A percentile compares a stretch with the other conserved stretches of the same genome.
Conservation (phyloP, 2,329 filamentous ascomycete genomes). For the Clarireedia sp. region DNA sequence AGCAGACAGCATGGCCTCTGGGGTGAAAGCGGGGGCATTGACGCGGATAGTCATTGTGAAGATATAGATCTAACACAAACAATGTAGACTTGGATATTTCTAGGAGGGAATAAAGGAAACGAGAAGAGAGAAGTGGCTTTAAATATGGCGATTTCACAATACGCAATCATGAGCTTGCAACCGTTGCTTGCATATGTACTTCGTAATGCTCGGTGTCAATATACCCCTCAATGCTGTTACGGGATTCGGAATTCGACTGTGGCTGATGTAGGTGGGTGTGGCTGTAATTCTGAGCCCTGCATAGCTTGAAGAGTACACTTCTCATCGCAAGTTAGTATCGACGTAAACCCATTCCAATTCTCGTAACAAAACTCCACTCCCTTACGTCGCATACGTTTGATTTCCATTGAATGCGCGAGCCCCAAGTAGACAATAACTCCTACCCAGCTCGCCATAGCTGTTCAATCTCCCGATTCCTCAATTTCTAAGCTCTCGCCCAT, state of each 20-base stretch:
- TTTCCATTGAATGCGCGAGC: neutral
- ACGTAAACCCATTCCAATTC: neutral
- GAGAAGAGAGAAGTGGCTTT: too few species aligned
- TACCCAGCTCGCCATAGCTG: neutral
- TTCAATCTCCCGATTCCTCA: neutral
- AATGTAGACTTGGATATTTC: neutral
- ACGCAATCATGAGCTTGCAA: neutral
- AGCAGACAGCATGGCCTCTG: slow-evolving; percentile 68
- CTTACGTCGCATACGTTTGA: neutral
- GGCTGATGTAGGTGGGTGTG: neutral
- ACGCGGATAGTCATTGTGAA: slow-evolving; percentile 61
- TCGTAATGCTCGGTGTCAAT: too few species aligned
- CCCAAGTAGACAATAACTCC: too few species aligned
- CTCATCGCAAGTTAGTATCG: neutral
- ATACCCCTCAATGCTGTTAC: too few species aligned
- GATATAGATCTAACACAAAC: neutral
- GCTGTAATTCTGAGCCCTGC: neutral
- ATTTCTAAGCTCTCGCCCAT: neutral
- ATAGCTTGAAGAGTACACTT: neutral
- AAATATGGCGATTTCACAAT: neutral
- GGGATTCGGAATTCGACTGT: neutral
- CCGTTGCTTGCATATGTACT: too few species aligned
- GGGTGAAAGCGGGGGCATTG: slow-evolving; percentile 63
- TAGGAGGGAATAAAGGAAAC: neutral
- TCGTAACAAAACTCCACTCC: too few species aligned